Base-by-base conservation (phyloP, 495 filamentous ascomycete genomes). In the Penicillium crystallinum region DNA sequence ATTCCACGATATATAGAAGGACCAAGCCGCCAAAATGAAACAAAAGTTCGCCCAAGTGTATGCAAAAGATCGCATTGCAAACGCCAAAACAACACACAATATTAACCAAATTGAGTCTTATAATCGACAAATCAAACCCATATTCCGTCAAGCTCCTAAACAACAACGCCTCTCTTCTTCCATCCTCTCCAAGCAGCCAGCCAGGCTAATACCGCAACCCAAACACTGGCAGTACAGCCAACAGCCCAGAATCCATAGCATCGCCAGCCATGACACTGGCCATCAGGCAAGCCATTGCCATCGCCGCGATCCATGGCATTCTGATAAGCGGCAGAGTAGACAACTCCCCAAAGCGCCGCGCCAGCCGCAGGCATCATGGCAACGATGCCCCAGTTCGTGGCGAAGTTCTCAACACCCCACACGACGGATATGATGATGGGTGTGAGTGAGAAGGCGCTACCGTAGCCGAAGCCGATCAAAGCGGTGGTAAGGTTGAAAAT, bases 391-490 rank as follows among this genome's bases (percentile, higher is more conserved):
- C 92, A 98, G 59, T 98, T 97, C 2, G 93, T 98, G 52, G 89
- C 93, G 66, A 97, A 97, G 68, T 97, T 98, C 72, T 96, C 89
- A 2, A 96, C 90, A 31, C 93, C 93, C 93, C 93, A 98, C 38
- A 97, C 91, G 21, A 96, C 89, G 46, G 81, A 87, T 57, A 97
- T 84, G 53, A 97, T 87, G 62, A 97, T 96, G 3, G 93, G 93
- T 0, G 84, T 82, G 12, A 98, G 79, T 34, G 83, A 87, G 72
- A 98, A 98, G 34, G 88, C 81, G 22, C 90, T 90, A 39, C 93
- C 93, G 63, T 98, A 98, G 35, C 92, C 92, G 31, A 90, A 81
- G 25, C 93, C 93, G 27, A 97, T 80, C 11, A 89, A 73, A 0
- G 84, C 80, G 8, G 87, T 92, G 17, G 92, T 85, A 22, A 91